Base-by-base conservation (phyloP, 371 early-diverging fungal species). In the Nematocida ausubeli region DNA sequence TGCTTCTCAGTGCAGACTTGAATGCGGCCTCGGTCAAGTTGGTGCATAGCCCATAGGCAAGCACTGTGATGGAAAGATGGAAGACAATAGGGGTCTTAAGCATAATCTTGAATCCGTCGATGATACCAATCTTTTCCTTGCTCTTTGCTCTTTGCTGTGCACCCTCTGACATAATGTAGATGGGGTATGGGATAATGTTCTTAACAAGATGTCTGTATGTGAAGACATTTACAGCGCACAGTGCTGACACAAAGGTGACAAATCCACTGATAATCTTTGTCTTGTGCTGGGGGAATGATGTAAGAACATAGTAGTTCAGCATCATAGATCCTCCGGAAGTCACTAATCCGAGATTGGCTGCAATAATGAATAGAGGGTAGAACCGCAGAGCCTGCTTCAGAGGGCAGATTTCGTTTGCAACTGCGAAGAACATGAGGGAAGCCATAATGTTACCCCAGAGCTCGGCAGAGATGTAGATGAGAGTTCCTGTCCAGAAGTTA, bases 381-480 rank as follows among this genome's bases (percentile, higher is more conserved):
- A 85, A 87, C 44, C 87, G 58, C 2, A 71, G 58, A n/a, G 81
- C 83, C 70, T 87, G 86, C 40, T 69, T 82, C 16, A 81, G 55
- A 9, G 87, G 72, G 60, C 87, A 87, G 3, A 75, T 51, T 58
- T 85, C 85, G 70, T 85, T 85, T 16, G 87, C 54, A 19, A 81
- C 82, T n/a, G 78, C 70, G 51, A 87, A 64, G 72, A 85, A 87
- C 42, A 87, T 72, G 69, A 87, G 78, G 12, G 84, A 81, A 5
- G 85, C 69, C 52, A 87, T 80, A 2, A 84, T 49, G 63, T 78
- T 83, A 37, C 87, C 87, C 86, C 86, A 87, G 26, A 85, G 58
- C 70, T 87, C 87, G n/a, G 86, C 81, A 32, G 80, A 39, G 4
- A 85, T 82, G 70, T 80, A 87, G 9, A 83, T 56, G 19, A 83